Conservation (phyloP, 2,329 filamentous ascomycete genomes). For the Colletotrichum liriopes region DNA sequence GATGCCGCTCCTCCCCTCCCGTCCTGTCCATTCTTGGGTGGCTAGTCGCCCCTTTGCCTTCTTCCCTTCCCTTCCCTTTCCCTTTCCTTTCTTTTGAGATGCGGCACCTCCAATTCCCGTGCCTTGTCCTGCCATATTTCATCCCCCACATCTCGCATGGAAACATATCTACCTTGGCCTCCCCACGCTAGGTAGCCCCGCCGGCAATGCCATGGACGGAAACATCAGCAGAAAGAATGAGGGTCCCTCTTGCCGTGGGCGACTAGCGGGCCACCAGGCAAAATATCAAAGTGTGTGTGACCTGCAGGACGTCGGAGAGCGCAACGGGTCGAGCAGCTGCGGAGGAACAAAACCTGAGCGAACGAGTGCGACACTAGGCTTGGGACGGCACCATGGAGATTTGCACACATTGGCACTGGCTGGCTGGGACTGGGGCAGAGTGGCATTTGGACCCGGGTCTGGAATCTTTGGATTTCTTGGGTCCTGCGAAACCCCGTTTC, state of each 20-base stretch:
- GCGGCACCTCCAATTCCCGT: neutral
- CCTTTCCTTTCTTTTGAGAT: neutral
- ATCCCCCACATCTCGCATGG: neutral
- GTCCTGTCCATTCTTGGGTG: neutral
- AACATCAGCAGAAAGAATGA: constrained; percentile 16
- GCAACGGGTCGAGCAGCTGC: neutral
- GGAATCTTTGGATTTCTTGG: constrained; percentile 26
- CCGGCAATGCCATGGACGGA: constrained; percentile 1
- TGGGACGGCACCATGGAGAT: neutral
- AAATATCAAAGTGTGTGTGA: neutral
- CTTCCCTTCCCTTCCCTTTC: too few species aligned
- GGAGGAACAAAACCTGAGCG: constrained; percentile 6
- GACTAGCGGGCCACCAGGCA: neutral
- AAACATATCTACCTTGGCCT: neutral
- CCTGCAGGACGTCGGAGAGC: neutral
- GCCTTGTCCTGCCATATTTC: neutral
- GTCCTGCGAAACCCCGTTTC: neutral
- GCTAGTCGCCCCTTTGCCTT: neutral
- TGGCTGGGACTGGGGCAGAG: constrained; percentile 11
- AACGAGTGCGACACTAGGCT: constrained; percentile 4
- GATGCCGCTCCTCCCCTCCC: neutral
- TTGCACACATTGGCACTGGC: neutral
- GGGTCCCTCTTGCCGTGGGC: neutral
- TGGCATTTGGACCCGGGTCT: constrained; percentile 38
- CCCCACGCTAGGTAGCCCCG: neutral